A percentile compares a stretch with the other conserved stretches of the same genome.
Conservation (phyloP, 257 asterid species). For the Ocimum tenuiflorum region DNA sequence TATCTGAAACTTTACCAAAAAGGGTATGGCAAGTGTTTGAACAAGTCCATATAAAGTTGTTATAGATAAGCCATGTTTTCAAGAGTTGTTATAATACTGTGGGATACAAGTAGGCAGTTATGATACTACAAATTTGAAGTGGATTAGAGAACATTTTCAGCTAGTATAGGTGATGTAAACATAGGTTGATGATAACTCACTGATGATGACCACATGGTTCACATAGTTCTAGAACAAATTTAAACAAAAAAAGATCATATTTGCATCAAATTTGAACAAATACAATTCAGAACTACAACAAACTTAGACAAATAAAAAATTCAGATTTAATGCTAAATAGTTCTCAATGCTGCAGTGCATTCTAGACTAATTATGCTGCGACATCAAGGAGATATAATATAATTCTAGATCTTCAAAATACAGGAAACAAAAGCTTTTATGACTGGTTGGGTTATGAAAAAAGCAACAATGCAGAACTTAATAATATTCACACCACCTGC, state of each 20-base stretch:
- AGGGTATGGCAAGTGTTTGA: no score
- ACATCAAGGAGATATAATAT: constrained; percentile 4
- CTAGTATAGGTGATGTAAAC: no score
- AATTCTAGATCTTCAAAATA: neutral
- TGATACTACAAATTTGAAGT: no score
- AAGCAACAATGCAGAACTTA: neutral
- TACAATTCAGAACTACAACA: no score
- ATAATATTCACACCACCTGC: constrained; percentile 50
- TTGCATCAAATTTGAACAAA: no score
- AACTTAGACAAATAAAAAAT: neutral
- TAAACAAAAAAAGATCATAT: no score
- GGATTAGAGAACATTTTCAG: no score
- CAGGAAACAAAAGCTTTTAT: neutral
- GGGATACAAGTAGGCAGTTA: no score
- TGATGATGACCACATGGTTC: neutral
- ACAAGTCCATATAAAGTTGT: no score
- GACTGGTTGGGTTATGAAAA: neutral
- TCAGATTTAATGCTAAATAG: neutral
- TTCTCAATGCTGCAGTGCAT: neutral
- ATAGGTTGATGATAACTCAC: neutral
- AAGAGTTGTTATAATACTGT: no score
- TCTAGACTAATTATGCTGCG: neutral
- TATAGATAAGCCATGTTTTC: no score
- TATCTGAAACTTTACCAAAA: no score
- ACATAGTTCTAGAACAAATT: neutral